Percentiles rank a stretch among this genome's conserved stretches.
phyloP scores from a whole-genome alignment of 345 rosid species.

The Mangifera indica region DNA sequence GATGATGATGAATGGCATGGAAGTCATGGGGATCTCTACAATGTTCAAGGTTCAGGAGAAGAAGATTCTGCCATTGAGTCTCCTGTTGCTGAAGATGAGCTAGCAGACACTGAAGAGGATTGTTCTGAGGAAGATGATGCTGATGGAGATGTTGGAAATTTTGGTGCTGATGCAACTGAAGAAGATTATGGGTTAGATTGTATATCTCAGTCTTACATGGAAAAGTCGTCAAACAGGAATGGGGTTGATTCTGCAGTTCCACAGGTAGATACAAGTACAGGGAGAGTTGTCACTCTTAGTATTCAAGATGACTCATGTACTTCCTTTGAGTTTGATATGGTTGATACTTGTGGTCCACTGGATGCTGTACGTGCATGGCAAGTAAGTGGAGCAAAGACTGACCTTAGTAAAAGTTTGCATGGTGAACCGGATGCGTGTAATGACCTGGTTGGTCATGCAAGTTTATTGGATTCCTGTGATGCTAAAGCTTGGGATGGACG shows the following conservation, averaged over 20 bases:
- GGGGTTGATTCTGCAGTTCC: conserved; percentile 20
- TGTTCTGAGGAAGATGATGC: conserved; percentile 17
- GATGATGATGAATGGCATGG: conserved; percentile 83
- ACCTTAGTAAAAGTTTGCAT: conserved; percentile 18
- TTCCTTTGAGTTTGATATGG: conserved; percentile 41
- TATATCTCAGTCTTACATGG: conserved; percentile 1
- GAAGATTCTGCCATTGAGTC: conserved; percentile 59
- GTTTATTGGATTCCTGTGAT: conserved; percentile 43
- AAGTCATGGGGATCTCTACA: conserved; percentile 21
- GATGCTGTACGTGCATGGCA: conserved; percentile 16
- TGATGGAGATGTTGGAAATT: conserved; percentile 20
- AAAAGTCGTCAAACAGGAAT: conserved; percentile 14
- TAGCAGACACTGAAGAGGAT: conserved; percentile 22
- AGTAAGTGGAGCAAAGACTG: conserved; percentile 18
- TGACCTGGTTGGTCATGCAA: conserved; percentile 35
- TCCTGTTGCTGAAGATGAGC: conserved; percentile 31
- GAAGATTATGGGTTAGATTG: conserved; percentile 12
- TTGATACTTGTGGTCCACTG: conserved; percentile 16
- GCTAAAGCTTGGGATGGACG: conserved; percentile 42
- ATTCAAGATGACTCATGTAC: conserved; percentile 46
- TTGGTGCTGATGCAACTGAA: conserved; percentile 10
- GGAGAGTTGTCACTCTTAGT: conserved; percentile 25
- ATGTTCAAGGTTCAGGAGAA: conserved; percentile 35
- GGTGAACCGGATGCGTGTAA: conserved; percentile 33
- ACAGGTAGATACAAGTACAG: conserved; percentile 18